Percentiles rank a stretch among this genome's conserved stretches.
Evolutionary conservation across 176 grass and related monocot species (phyloP).

Genomic region (Carex pumila): DNA sequence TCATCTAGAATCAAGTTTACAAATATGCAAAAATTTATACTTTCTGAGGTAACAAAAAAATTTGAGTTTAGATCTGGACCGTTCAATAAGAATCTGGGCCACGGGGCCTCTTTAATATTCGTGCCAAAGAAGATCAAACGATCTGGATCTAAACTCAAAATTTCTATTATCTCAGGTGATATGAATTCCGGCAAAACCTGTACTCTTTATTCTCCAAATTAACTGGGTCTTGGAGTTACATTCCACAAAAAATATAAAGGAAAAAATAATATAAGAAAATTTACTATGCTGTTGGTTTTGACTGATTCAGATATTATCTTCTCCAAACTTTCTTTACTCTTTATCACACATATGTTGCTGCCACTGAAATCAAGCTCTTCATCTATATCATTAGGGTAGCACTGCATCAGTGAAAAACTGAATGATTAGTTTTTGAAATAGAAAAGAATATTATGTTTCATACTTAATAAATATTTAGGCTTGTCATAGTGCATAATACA

Average conservation of each 20-base stretch:
- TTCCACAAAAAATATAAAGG: background rate
- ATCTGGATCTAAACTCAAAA: too few species aligned
- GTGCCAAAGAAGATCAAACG: too few species aligned
- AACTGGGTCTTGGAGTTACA: background rate
- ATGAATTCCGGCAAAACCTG: background rate
- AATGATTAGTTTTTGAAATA: background rate
- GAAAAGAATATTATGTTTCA: background rate
- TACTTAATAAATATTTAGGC: background rate
- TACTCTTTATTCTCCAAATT: background rate
- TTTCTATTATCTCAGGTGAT: too few species aligned
- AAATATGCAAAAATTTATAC: background rate
- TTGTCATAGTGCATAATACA: background rate
- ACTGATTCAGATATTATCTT: conserved; percentile 25
- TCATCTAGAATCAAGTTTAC: background rate
- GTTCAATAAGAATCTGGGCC: too few species aligned
- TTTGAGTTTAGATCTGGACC: too few species aligned
- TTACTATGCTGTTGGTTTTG: conserved; percentile 21
- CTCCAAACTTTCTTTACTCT: conserved; percentile 14
- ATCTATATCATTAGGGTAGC: background rate
- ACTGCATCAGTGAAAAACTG: background rate
- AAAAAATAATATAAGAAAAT: background rate
- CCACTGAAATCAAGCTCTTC: conserved; percentile 4
- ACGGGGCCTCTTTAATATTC: too few species aligned
- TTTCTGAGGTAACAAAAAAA: too few species aligned
- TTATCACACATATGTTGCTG: conserved; percentile 12